These are phyloP conservation scores for Aspergillus viridinutans DNA, from an alignment of 2,329 filamentous ascomycete genomes.

Conservation along the genomic window DNA sequence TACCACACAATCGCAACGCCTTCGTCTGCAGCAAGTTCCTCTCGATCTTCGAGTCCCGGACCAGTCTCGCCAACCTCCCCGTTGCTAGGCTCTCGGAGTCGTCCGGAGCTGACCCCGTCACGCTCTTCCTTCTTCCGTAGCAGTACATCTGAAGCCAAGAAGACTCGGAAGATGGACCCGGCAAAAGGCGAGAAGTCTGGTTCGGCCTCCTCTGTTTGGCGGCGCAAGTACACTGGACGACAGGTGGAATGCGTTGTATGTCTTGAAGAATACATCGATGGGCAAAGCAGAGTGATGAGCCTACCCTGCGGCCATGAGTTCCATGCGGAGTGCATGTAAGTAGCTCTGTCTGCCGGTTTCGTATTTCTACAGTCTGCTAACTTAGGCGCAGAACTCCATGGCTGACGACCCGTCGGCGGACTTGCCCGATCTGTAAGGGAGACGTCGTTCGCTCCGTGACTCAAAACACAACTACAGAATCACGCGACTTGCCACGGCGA, in stretches of 20 bases:
- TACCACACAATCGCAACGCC: slow-evolving; percentile 78
- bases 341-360: slow-evolving; percentile 24
- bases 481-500: slow-evolving; percentile 33
- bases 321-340: slow-evolving; percentile 97
- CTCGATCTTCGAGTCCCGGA: slow-evolving; percentile 59
- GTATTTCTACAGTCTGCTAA: slow-evolving; percentile 15
- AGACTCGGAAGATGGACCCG: slow-evolving; percentile 18
- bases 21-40: slow-evolving; percentile 52
- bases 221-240: slow-evolving; percentile 58
- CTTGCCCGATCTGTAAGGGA: slow-evolving; percentile 98
- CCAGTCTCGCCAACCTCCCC: slow-evolving; percentile 73
- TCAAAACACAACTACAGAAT: slow-evolving; percentile 27
- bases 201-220: slow-evolving; percentile 37
- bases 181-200: slow-evolving; percentile 45
- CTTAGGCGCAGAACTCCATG: slow-evolving; percentile 70
- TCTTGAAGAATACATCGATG: slow-evolving; percentile 92
- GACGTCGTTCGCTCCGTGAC: slow-evolving; percentile 74
- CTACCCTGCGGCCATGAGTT: slow-evolving; percentile 97
- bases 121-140: slow-evolving; percentile 37
- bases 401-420: slow-evolving; percentile 89
- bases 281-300: slow-evolving; percentile 93
- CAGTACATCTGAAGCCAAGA: slow-evolving; percentile 17
- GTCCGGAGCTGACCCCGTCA: slow-evolving; percentile 29
- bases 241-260: slow-evolving; percentile 93
- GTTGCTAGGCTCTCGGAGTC: slow-evolving; percentile 51